Evolutionary conservation across 2,329 filamentous ascomycete species (phyloP), one percentile per base, ranked within the genome.

Genomic region (Eurotiales sp.): DNA sequence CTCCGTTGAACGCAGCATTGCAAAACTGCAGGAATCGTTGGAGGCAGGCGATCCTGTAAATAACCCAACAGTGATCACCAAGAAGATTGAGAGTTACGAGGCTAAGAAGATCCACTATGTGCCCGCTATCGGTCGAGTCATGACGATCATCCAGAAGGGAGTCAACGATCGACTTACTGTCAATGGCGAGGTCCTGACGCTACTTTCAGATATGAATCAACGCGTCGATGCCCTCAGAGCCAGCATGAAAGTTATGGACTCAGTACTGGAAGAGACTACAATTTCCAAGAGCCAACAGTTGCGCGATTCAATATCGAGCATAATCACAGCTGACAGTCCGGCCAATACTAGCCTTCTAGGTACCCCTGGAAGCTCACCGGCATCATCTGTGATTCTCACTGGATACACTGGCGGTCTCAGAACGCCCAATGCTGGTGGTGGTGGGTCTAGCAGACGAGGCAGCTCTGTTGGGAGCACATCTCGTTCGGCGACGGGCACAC

Each of bases 81-180:
- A 93, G 72, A 92, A 90, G 68, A 84, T 95, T 37, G 90, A 96
- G 68, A 95, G 81, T 60, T 99, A 96, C 67, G 91, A 96, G 66
- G 89, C 88, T 39, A 99, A 97, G 77, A 95, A 92, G 70, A 84
- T 84, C 53, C 92, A 97, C 67, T 99, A 97, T 63, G 87, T 90
- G 1, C 89, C 91, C 8, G 92, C 93, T 1, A 95, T 99, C 65
- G 89, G 93, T 65, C 83, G 91, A 37, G 90, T 99, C 7, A 73
- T 97, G 15, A 85, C 86, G 34, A 95, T 97, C 64, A 96, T 97
- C 46, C 90, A 96, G 60, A 92, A 90, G 65, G 93, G 93, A n/a
- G 87, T 97, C 62, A 88, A 88, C 65, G 90, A 97, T 64, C 84
- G 93, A n/a, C 77, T 96, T 45, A 97, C 93, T 0, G 90, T 97